Base-by-base conservation (phyloP, 371 early-diverging fungal genomes). In the Apophysomyces trapeziformis region DNA sequence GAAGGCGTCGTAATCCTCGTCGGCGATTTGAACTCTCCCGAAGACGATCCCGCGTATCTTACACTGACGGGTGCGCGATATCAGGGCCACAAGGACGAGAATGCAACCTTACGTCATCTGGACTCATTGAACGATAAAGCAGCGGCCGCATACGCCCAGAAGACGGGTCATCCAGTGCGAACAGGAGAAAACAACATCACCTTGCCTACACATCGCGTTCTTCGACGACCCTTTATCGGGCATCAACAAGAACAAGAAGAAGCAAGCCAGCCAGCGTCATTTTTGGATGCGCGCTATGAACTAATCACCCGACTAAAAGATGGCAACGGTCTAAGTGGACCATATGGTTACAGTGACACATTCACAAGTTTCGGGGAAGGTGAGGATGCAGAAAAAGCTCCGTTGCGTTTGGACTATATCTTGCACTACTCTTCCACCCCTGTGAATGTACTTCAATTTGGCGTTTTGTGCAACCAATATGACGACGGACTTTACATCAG, bases 291-390 rank as follows among this genome's bases (percentile, higher is more conserved):
- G 13, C 68, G 73, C 3, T 78, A 78, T 69, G 74, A 68, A 45
- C 43, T 82, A 0, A 64, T 62, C 9, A 78, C 78, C 1, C 69
- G 68, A 32, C 43, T 73, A 26, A 71, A 59, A 16, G 56, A 72
- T 6, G 67, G 71, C 26, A 68, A 65, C 4, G 66, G n/a, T 1
- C 38, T 82, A 32, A 76, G 76, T 62, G 83, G 79, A 0, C 79
- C 82, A 2, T 83, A 72, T 66, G 85, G 85, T 7, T 68, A 71
- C 45, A 39, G 74, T 45, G 59, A 75, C 46, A 84, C 83, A 3
- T 75, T 83, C n/a, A 84, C 83, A 13, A 71, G 83, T 41, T 84
- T 84, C 67, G 83, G 78, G 16, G 37, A 32, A 21, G 71, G 75
- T 16, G 63, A 71, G 9, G 74, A 72, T 16, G 66, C 66, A 18